Conservation (phyloP, 352 stramenopile species). For the Pythium monospermum region DNA sequence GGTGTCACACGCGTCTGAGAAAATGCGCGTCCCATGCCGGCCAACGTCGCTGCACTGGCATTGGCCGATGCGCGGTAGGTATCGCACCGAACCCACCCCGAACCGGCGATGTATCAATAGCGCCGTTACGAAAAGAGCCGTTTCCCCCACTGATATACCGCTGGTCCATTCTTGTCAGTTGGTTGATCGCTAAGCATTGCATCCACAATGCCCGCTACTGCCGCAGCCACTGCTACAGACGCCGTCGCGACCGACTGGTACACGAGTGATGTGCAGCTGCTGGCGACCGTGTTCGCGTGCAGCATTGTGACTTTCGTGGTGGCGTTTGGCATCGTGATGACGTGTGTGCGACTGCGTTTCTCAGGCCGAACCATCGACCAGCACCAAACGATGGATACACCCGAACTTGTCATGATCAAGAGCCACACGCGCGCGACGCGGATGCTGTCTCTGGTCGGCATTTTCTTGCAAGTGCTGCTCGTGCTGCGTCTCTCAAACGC, state of each 20-base stretch:
- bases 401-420: conserved; percentile 56
- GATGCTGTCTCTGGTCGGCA: conserved; percentile 34
- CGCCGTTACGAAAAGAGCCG: too few species aligned
- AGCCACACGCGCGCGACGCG: conserved; percentile 40
- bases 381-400: conserved; percentile 29
- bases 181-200: too few species aligned
- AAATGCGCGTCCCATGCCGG: too few species aligned
- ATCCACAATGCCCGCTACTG: too few species aligned
- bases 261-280: conserved; percentile 27
- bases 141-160: too few species aligned
- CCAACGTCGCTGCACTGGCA: too few species aligned
- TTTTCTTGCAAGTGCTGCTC: conserved; percentile 39
- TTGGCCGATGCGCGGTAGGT: too few species aligned
- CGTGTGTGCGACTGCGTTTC: conserved; percentile 29
- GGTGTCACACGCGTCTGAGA: not conserved
- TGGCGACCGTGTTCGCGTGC: conserved; percentile 30
- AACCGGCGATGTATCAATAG: too few species aligned
- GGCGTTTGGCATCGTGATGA: conserved; percentile 25
- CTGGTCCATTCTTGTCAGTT: too few species aligned
- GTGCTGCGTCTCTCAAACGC: conserved; percentile 16
- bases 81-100: too few species aligned
- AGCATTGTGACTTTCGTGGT: conserved; percentile 38
- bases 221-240: too few species aligned
- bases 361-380: conserved; percentile 3
- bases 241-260: conserved; percentile 55